Conservation (phyloP, 1,284 basidiomycete genomes). For the Malassezia brasiliensis region DNA sequence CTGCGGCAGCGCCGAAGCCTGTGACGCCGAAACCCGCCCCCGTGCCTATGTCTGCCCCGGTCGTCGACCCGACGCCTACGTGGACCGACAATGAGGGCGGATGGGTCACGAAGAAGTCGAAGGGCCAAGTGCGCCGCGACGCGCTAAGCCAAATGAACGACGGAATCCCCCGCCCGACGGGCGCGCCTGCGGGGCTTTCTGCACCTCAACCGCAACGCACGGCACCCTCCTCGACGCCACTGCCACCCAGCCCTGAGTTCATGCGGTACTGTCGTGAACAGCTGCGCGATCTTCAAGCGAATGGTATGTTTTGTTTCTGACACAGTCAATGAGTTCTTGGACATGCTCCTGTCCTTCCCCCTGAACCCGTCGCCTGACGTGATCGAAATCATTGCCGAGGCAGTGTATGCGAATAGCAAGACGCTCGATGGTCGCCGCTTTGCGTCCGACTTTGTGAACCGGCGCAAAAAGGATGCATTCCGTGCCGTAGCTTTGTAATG, state of each 20-base stretch:
- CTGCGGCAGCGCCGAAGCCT: background rate
- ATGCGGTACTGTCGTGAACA: slow-evolving; percentile 81
- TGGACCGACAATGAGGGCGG: slow-evolving; percentile 4
- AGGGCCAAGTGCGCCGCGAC: slow-evolving; percentile 15
- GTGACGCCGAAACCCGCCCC: background rate
- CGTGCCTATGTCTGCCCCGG: background rate
- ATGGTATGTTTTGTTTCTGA: background rate
- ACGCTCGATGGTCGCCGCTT: slow-evolving; percentile 91
- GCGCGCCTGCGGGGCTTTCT: background rate
- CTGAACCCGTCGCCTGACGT: slow-evolving; percentile 45
- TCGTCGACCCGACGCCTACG: background rate
- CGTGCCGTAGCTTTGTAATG: slow-evolving; percentile 13
- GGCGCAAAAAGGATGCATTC: slow-evolving; percentile 57
- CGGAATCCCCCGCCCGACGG: slow-evolving; percentile 11
- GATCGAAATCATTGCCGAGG: slow-evolving; percentile 47
- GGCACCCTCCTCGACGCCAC: background rate
- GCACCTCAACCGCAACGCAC: background rate
- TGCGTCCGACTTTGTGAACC: slow-evolving; percentile 76
- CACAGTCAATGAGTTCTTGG: slow-evolving; percentile 45
- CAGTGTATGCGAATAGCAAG: slow-evolving; percentile 77
- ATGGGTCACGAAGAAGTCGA: slow-evolving; percentile 15
- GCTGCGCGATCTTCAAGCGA: slow-evolving; percentile 62
- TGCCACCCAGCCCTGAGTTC: slow-evolving; percentile 60
- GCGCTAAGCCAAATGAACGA: slow-evolving; percentile 16
- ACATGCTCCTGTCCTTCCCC: slow-evolving; percentile 49